Base-by-base conservation (phyloP, 2,329 filamentous ascomycete genomes). In the Fusarium marasasianum region DNA sequence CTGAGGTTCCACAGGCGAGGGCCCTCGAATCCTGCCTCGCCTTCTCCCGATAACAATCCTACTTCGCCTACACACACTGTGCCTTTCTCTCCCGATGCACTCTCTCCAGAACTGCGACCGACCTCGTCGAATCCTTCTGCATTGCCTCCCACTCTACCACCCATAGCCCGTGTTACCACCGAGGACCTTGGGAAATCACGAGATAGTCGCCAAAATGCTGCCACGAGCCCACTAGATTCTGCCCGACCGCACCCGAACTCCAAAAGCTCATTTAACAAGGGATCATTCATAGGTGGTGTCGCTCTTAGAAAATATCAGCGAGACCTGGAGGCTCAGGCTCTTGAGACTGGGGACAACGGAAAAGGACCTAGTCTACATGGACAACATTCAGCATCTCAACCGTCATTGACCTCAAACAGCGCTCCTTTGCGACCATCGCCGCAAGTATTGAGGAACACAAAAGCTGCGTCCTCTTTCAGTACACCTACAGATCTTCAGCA, bases 1-100 rank as follows among this genome's bases (percentile, higher is more conserved):
- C 84, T 90, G 54, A 87, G 88, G 77, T 90, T 90, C 81, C 88
- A 90, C 77, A 87, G 88, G 76, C 87, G 88, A 77, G 87, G 84
- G 54, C 85, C 85, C 74, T 90, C 88, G 63, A 88, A 86, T 81
- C 88, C 88, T 69, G 83, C 86, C 31, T 89, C 88, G 40, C 88
- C 89, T 10, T 79, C 84, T 33, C 83, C 85, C 60, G 87, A 90
- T 64, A 86, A 85, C 64, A 78, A 83, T 44, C 86, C 85, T 74
- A 82, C 72, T 75, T 85, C 81, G 66, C 79, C 81, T 71, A 65
- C 81, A 65, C 78, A 80, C 69, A 65, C 79, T 66, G 82, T 85
- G 57, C 82, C 84, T 37, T 80, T 83, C 44, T 78, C 82, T n/a
- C 79, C 83, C 53, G 85, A 88, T 77, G 80, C 75, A 41, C 72